Percentiles rank a stretch among this genome's conserved stretches.
These are phyloP conservation scores for Phytophthora agathidicida DNA, from an alignment of 352 stramenopile species.

Conservation along the genomic window DNA sequence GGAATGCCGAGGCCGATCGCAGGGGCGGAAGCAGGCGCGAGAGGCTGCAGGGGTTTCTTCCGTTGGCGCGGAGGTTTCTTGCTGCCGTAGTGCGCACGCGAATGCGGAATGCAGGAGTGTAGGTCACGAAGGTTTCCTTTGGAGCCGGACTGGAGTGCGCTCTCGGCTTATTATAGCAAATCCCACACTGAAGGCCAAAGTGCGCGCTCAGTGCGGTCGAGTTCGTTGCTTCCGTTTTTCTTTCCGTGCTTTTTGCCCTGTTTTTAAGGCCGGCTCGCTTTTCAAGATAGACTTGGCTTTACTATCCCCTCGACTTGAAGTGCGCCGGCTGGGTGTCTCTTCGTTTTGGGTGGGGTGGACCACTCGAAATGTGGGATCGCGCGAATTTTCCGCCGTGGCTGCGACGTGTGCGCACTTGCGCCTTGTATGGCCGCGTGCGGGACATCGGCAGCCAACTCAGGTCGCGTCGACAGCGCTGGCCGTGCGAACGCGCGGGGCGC, in stretches of 20 bases:
- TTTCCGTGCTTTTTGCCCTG: slow-evolving; percentile 31
- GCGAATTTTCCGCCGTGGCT: slow-evolving; percentile 14
- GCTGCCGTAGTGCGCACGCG: slow-evolving; percentile 10
- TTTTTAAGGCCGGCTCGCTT: slow-evolving; percentile 11
- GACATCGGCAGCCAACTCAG: slow-evolving; percentile 19
- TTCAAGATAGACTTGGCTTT: slow-evolving; percentile 7
- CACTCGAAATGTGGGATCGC: slow-evolving; percentile 6
- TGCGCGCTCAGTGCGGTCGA: slow-evolving; percentile 11
- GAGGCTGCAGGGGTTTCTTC: no score
- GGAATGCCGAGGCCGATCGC: slow-evolving; percentile 35
- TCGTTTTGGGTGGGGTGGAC: slow-evolving; percentile 8
- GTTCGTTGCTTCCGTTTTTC: slow-evolving; percentile 35
- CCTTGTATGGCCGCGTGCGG: slow-evolving; percentile 13
- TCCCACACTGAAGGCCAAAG: slow-evolving; percentile 23
- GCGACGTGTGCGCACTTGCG: slow-evolving; percentile 22
- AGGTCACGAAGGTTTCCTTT: slow-evolving; percentile 36
- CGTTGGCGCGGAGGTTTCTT: slow-evolving; percentile 31
- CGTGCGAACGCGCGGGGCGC: not conserved
- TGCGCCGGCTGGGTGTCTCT: slow-evolving; percentile 7
- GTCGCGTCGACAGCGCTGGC: slow-evolving; percentile 9
- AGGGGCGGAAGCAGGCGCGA: no score
- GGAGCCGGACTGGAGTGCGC: slow-evolving; percentile 21
- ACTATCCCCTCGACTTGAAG: slow-evolving; percentile 41
- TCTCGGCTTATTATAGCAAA: slow-evolving; percentile 36
- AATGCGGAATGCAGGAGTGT: slow-evolving; percentile 41